Base-by-base conservation (phyloP, 2,329 filamentous ascomycete genomes). In the Clonostachys sp. region DNA sequence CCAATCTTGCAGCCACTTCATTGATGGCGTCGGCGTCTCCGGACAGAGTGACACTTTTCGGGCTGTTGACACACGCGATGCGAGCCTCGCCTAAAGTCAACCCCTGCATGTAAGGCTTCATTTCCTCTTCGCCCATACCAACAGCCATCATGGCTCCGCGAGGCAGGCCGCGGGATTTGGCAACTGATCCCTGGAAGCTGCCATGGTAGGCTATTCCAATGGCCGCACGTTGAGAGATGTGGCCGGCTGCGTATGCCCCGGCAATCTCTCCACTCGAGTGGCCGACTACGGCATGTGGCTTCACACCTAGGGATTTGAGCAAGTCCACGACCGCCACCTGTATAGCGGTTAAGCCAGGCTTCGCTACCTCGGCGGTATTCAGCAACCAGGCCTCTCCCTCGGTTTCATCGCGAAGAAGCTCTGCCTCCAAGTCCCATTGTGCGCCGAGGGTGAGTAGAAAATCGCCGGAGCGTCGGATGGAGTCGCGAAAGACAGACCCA, bases 121-220 rank as follows among this genome's bases (percentile, higher is more conserved):
- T 34, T 5, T 47, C 50, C 30, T 50, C 46, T 18, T 70, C 65
- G 38, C 63, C 69, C 2, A 68, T 66, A 3, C 75, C 79, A 4
- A 80, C 75, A 1, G 79, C 79, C 57, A 81, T 67, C 80, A 83
- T 83, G 8, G 69, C 61, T 0, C 78, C 78, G 5, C 62, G 61
- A 1, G 75, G 20, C 36, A 30, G 18, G 48, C 34, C 34, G 43
- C 38, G 36, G 36, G 36, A 39, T 64, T 73, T 42, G 75, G 55
- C 3, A 68, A 60, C 3, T 67, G 66, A 5, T 73, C 65, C 16
- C 73, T 65, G 30, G 68, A 63, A 2, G 24, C 71, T 73, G 13
- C 74, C 63, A 52, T 71, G 68, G 56, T 79, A 82, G 2, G 77
- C 77, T 12, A 75, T 66, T 1, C 65, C 62, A 59, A 78, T 70